phyloP scores from a whole-genome alignment of 225 moss, liverwort and hornwort genomes.

The Neckera pumila region DNA sequence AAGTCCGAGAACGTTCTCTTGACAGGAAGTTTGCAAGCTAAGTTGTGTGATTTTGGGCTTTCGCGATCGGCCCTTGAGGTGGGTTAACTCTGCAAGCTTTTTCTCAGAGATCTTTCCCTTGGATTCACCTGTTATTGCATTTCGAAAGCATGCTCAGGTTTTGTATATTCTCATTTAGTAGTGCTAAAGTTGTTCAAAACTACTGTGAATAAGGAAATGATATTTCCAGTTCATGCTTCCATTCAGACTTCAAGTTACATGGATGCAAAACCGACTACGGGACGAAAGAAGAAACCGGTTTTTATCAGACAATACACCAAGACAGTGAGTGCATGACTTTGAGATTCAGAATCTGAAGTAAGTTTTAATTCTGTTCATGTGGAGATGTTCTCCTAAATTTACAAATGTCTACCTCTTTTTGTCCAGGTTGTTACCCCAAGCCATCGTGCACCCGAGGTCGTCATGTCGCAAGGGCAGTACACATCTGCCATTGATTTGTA shows the following conservation, averaged over 20 bases:
- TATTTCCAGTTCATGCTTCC: background rate
- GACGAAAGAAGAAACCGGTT: conserved; percentile 46
- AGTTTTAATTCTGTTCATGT: background rate
- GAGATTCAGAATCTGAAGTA: background rate
- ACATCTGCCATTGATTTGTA: conserved; percentile 95
- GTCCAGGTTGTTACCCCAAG: conserved; percentile 89
- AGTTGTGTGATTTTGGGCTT: conserved; percentile 92
- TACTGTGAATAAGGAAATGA: background rate
- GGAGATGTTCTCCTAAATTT: background rate
- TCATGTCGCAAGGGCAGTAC: conserved; percentile 97
- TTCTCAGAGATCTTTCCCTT: background rate
- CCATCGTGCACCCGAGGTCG: conserved; percentile 94
- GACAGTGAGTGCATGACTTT: conserved; percentile 46
- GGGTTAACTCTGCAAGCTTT: background rate
- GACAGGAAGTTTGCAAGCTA: conserved; percentile 51
- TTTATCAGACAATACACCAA: conserved; percentile 84
- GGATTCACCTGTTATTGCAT: background rate
- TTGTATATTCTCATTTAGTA: background rate
- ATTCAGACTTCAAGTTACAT: conserved; percentile 42
- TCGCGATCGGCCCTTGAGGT: conserved; percentile 91
- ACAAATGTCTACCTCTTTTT: background rate
- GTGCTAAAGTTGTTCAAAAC: background rate
- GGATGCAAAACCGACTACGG: conserved; percentile 51
- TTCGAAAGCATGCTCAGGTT: background rate
- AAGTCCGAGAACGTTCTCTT: conserved; percentile 96